phyloP scores from a whole-genome alignment of 108 stramenopile species.

The Bacterosira constricta region DNA sequence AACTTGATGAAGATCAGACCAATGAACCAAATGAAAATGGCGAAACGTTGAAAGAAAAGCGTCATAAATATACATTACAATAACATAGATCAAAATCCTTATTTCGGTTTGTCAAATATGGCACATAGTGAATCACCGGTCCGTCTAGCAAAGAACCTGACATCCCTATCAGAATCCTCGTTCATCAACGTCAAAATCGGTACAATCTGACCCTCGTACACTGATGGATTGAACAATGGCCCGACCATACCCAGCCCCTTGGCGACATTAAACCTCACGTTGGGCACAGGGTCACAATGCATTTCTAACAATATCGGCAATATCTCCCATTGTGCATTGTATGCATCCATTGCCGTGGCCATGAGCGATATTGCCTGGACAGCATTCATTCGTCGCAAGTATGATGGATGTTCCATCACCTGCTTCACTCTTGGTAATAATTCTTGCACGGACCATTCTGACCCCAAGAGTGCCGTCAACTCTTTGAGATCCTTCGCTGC shows the following conservation, averaged over 20 bases:
- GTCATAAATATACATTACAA: too few relatives aligned
- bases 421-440: conserved; percentile 87
- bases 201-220: conserved; percentile 71
- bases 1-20: too few relatives aligned
- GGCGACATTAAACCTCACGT: conserved; percentile 97
- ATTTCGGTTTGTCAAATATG: conserved; percentile 18
- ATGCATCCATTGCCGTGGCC: conserved; percentile 74
- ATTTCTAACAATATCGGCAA: conserved; percentile 91
- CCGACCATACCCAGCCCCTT: conserved; percentile 85
- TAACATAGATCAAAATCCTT: too few relatives aligned
- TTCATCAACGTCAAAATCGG: conserved; percentile 77
- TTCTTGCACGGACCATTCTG: conserved; percentile 87
- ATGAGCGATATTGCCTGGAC: conserved; percentile 87
- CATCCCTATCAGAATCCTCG: conserved; percentile 92
- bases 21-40: too few relatives aligned
- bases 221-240: conserved; percentile 59
- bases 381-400: conserved; percentile 90
- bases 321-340: conserved; percentile 62
- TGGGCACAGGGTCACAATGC: conserved; percentile 94
- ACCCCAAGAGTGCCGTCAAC: conserved; percentile 89
- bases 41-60: too few relatives aligned
- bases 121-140: conserved; percentile 35
- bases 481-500: conserved; percentile 89
- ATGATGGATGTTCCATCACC: conserved; percentile 74
- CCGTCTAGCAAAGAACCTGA: conserved; percentile 86